Base-by-base conservation (phyloP, 768 basidiomycete genomes). In the Boletus reticuloceps region DNA sequence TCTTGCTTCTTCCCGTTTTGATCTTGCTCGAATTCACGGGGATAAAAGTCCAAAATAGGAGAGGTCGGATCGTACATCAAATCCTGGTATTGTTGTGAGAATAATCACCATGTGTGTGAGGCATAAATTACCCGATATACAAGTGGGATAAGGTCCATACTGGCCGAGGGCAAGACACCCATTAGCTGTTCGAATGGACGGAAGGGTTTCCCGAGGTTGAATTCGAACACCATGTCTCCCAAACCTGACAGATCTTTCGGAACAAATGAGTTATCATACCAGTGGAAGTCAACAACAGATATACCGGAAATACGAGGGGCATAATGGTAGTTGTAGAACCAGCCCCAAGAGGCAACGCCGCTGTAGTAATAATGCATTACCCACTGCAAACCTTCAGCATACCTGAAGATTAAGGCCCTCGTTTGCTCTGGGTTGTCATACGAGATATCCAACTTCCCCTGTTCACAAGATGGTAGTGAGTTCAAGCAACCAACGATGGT, bases 321-420 rank as follows among this genome's bases (percentile, higher is more conserved):
- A 69, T 95, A 99, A 68, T 99, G 96, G 69, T 98, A 98, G 70
- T 95, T 77, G 74, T 98, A 98, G 76, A 96, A 99, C 97, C 97
- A 98, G 20, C 91, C 83, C 97, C 97, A 99, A 16, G 93, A 95
- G 6, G 94, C 90, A 17, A 98, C 94, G 6, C 97, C 97, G 58
- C 89, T 84, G 70, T 98, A 98, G 70, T 99, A 99, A 71, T 99
- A 99, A 67, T 94, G 90, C 89, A 99, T 91, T 32, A 98, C 94
- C 97, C 96, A 98, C 67, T 99, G 97, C 58, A 99, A 73, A 1
- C 97, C 97, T 68, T 98, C 92, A 17, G 91, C 82, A 69, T 97
- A 99, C 54, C 84, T 82, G 66, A 80, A 94, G 13, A 83, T 79
- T 51, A 99, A 75, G 46, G 84, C 77, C 25, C 80, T 77, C 78